Percentiles rank a stretch among this genome's conserved stretches.
Conservation (phyloP, 139 green algal species). For the Desmodesmus armatus region DNA sequence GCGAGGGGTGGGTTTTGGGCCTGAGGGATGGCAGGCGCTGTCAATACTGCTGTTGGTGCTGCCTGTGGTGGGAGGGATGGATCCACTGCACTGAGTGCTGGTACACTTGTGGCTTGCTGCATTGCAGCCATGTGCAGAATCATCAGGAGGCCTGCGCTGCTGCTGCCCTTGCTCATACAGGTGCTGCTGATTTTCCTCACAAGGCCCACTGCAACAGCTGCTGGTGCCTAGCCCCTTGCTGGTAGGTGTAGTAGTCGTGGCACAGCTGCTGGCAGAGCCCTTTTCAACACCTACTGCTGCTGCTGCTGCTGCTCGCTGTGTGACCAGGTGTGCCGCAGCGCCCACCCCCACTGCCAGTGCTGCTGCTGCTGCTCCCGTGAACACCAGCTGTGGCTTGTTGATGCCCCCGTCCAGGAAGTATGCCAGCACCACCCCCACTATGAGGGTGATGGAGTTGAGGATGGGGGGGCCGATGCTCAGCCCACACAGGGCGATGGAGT, state of each 20-base stretch:
- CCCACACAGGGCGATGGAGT: conserved; percentile 36
- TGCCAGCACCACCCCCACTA: conserved; percentile 43
- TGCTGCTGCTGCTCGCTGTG: conserved; percentile 1
- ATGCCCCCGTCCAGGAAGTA: conserved; percentile 62
- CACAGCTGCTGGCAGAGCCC: no score
- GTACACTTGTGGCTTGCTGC: no score
- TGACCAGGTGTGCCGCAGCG: conserved; percentile 14
- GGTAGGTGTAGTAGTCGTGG: no score
- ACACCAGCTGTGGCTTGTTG: conserved; percentile 55
- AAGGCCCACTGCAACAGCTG: no score
- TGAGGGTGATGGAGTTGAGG: conserved; percentile 45
- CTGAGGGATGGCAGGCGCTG: neutral
- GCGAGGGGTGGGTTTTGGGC: neutral
- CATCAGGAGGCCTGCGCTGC: no score
- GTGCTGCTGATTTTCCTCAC: no score
- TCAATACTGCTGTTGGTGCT: neutral
- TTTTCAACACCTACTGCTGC: conserved; percentile 17
- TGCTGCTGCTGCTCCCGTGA: conserved; percentile 51
- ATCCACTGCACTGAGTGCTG: no score
- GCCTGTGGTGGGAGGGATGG: no score
- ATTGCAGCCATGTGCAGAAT: no score
- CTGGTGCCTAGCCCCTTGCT: no score
- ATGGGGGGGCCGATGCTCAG: conserved; percentile 40
- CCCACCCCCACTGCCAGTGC: conserved; percentile 17
- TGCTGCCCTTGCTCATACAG: no score